A percentile compares a stretch with the other conserved stretches of the same genome.
Evolutionary conservation across 2,329 filamentous ascomycete genomes (phyloP).

Genomic region (Ustulina deusta): DNA sequence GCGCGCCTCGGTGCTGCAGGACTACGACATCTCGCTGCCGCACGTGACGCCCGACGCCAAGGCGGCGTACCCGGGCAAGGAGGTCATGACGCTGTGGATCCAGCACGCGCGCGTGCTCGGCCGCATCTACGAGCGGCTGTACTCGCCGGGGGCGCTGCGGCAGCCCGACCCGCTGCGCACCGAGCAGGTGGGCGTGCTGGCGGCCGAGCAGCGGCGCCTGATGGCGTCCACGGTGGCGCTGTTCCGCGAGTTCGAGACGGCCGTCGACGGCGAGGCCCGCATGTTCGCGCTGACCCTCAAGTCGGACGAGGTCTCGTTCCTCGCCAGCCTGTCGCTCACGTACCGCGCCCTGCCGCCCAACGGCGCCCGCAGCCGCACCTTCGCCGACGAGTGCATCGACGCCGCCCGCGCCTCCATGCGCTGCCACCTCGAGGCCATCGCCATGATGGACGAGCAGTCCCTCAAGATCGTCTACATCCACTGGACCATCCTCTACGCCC

Average conservation of each 20-base stretch:
- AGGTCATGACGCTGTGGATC: slow-evolving; percentile 62
- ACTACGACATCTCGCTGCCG: slow-evolving; percentile 66
- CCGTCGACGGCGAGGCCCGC: slow-evolving; percentile 42
- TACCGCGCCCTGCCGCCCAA: slow-evolving; percentile 57
- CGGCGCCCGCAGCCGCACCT: slow-evolving; percentile 50
- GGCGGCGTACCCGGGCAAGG: slow-evolving; percentile 49
- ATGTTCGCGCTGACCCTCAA: slow-evolving; percentile 54
- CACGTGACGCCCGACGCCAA: slow-evolving; percentile 52
- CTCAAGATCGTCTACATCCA: slow-evolving; percentile 58
- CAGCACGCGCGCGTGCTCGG: slow-evolving; percentile 66
- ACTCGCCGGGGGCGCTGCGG: slow-evolving; percentile 57
- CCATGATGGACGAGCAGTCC: slow-evolving; percentile 53
- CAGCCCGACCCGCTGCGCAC: slow-evolving; percentile 52
- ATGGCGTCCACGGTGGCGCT: slow-evolving; percentile 47
- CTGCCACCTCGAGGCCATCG: slow-evolving; percentile 57
- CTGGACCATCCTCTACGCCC: slow-evolving; percentile 62
- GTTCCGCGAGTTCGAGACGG: slow-evolving; percentile 42
- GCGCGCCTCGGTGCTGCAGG: slow-evolving; percentile 64
- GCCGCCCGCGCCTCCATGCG: slow-evolving; percentile 57
- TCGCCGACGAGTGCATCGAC: slow-evolving; percentile 58
- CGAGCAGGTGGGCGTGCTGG: slow-evolving; percentile 51
- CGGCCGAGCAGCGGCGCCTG: slow-evolving; percentile 51
- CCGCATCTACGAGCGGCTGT: slow-evolving; percentile 67
- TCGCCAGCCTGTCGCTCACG: slow-evolving; percentile 57
- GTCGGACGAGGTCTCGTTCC: slow-evolving; percentile 57